These are phyloP conservation scores for Cladosporium sp. DNA, from an alignment of 2,329 filamentous ascomycete genomes.

Conservation along the genomic window DNA sequence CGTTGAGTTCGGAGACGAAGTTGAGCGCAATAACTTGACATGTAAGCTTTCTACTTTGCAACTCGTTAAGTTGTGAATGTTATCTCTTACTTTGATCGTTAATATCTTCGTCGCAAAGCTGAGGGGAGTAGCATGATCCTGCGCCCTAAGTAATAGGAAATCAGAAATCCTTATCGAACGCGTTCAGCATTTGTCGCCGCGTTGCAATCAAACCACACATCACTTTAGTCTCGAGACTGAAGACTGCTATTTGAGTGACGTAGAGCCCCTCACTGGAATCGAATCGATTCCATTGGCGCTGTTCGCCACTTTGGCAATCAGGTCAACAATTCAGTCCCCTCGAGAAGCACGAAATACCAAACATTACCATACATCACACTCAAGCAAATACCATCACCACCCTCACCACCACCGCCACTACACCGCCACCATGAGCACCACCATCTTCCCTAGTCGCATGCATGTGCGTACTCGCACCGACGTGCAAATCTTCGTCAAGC, in stretches of 20 bases:
- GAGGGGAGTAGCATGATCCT: background rate
- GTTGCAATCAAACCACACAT: background rate
- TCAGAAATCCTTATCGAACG: background rate
- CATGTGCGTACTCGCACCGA: no score
- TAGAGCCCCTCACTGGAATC: no score
- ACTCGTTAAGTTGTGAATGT: background rate
- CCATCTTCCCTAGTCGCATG: no score
- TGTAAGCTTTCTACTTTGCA: background rate
- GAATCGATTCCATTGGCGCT: no score
- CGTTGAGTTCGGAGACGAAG: background rate
- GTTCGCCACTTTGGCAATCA: no score
- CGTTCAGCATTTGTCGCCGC: background rate
- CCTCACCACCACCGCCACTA: no score
- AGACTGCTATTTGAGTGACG: background rate
- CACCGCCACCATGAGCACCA: no score
- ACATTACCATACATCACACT: no score
- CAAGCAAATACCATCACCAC: no score
- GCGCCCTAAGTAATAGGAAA: background rate
- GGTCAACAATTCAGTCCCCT: no score
- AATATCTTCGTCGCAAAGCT: background rate
- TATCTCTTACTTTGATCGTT: background rate
- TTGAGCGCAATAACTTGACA: background rate
- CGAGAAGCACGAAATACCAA: no score
- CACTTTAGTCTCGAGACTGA: background rate
- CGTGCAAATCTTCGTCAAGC: no score